phyloP scores from a whole-genome alignment of 495 filamentous ascomycete genomes.

The Talaromyces liani region DNA sequence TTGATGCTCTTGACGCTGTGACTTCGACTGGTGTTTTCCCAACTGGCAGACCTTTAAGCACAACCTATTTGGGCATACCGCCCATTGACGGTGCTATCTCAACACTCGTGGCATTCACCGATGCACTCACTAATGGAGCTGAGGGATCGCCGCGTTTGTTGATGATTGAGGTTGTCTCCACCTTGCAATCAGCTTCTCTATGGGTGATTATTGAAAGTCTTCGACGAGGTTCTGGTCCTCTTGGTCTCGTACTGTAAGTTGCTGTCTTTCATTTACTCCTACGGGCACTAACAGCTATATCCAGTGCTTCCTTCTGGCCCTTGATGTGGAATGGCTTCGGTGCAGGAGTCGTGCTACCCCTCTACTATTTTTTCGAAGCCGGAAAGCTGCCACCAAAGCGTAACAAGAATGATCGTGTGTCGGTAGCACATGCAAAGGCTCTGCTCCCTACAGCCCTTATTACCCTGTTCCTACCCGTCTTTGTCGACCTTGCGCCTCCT shows the following conservation, averaged over 20 bases:
- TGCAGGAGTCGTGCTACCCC: not conserved
- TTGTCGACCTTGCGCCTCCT: not conserved
- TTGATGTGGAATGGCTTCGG: constrained; percentile 1
- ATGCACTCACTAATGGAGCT: not conserved
- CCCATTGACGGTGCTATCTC: not conserved
- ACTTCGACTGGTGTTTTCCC: not conserved
- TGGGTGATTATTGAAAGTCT: constrained; percentile 2
- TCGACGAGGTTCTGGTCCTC: not conserved
- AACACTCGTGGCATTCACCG: not conserved
- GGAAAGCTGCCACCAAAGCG: not conserved
- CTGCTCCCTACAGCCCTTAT: not conserved
- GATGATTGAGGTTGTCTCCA: not conserved
- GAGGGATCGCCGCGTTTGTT: not conserved
- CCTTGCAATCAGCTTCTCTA: not conserved
- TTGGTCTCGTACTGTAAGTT: not conserved
- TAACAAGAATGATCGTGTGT: not conserved
- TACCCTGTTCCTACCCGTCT: not conserved
- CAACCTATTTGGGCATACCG: not conserved
- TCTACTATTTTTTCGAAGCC: not conserved
- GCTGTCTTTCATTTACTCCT: not conserved
- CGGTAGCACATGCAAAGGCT: not conserved
- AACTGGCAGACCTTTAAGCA: not conserved
- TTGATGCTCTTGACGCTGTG: not conserved
- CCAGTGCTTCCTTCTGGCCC: not conserved
- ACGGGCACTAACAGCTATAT: not conserved